Evolutionary conservation across 2,329 filamentous ascomycete genomes (phyloP), one percentile per base, ranked within the genome.

Genomic region (Cordyceps farinosa): DNA sequence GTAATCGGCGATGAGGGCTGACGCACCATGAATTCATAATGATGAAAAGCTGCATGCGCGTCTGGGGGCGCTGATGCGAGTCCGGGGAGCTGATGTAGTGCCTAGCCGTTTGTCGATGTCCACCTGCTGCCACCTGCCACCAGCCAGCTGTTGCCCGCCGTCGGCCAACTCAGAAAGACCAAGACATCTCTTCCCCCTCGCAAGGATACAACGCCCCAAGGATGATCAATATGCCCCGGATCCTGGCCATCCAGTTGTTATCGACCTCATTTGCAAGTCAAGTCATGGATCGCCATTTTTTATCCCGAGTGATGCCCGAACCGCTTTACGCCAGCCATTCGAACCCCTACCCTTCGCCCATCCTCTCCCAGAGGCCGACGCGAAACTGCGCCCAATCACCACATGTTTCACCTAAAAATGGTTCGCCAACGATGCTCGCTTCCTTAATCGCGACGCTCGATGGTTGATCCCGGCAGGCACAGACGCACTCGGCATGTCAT

Each of bases 351-450:
- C 40, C 29, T 17, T 45, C 29, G 15, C 27, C 40, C 17, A 29
- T 10, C 17, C 29, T 47, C 29, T 30, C 30, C 40, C 29, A 27
- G 54, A 30, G 47, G 40, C n/a, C 29, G 40, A 53, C 48, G 58
- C 50, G 50, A 61, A 61, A 61, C 58, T 42, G 30, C 50, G 58
- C 57, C 57, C 48, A 60, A 44, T 36, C 45, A 45, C 30, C 27
- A 32, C 34, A 32, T 45, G 58, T 61, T 51, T 61, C 58, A 53
- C 38, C 58, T 53, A 61, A 61, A 52, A 60, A 30, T 44, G 47
- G 47, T 61, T 53, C 57, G 38, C 48, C 36, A 60, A 42, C 34
- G 22, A n/a, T 9, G 11, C 13, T 15, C 38, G 17, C 47, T 54
- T 42, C 22, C 53, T n/a, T 5, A 27, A 40, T 53, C 6, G 34